Percentiles rank a stretch among this genome's conserved stretches.
These are phyloP conservation scores for Allomyces javanicus DNA, from an alignment of 192 early-diverging fungal species.

Conservation along the genomic window DNA sequence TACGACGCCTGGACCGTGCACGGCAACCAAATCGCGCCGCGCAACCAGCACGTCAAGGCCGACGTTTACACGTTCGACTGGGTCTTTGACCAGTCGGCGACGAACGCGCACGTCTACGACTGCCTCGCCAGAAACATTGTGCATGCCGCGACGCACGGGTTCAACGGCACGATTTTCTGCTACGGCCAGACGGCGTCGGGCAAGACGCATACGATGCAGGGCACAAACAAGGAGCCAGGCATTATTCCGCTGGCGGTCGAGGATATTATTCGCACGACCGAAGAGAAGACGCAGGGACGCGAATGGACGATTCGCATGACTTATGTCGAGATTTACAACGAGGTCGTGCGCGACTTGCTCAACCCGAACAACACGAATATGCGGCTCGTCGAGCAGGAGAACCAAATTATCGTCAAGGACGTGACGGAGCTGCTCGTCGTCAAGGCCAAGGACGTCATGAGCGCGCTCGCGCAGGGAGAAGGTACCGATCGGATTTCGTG, in stretches of 20 bases:
- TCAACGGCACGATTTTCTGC: constrained; percentile 23
- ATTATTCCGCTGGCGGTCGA: constrained; percentile 28
- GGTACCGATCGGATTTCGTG: constrained; percentile 1
- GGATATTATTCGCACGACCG: constrained; percentile 53
- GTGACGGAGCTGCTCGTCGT: not conserved
- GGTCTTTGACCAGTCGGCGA: not conserved
- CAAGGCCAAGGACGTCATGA: constrained; percentile 40
- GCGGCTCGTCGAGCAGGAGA: constrained; percentile 63
- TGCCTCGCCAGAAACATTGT: not conserved
- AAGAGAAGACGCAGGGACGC: not conserved
- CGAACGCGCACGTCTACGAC: not conserved
- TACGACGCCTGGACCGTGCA: not conserved
- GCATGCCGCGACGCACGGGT: constrained; percentile 1
- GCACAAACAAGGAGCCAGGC: not conserved
- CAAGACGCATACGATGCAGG: constrained; percentile 26
- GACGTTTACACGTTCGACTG: not conserved
- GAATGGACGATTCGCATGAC: not conserved
- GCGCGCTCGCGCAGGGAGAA: constrained; percentile 55
- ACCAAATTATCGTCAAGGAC: constrained; percentile 40
- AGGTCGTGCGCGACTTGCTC: constrained; percentile 74
- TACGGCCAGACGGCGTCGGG: constrained; percentile 26
- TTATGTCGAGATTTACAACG: constrained; percentile 72
- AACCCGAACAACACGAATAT: constrained; percentile 65
- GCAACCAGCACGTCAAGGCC: too few species aligned
- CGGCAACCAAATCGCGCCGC: not conserved